phyloP scores from a whole-genome alignment of 148 eudicot genomes.

The Chenopodium album region DNA sequence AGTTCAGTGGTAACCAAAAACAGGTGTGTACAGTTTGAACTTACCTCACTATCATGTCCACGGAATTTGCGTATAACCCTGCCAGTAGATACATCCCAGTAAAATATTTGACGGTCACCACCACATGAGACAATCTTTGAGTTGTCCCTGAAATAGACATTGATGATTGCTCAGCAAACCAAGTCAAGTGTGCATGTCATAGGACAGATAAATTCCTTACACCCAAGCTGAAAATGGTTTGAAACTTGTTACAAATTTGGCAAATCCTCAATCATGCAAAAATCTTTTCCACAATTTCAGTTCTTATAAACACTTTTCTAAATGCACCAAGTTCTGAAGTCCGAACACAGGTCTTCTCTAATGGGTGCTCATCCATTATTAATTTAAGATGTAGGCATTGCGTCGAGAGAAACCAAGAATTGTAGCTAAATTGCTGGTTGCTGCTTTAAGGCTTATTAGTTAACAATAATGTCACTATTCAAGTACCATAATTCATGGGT shows the following conservation, averaged over 20 bases:
- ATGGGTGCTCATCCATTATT: not conserved
- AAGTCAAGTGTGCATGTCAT: not conserved
- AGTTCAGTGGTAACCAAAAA: not conserved
- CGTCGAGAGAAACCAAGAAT: not conserved
- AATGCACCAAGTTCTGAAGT: not conserved
- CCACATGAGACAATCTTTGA: slow-evolving; percentile 88
- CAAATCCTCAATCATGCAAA: not conserved
- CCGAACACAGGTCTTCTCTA: not conserved
- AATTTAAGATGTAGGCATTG: not conserved
- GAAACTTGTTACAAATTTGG: not conserved
- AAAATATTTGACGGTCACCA: slow-evolving; percentile 94
- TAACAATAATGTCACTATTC: not conserved
- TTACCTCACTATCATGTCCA: slow-evolving; percentile 97
- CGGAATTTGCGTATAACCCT: slow-evolving; percentile 90
- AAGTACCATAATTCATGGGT: not conserved
- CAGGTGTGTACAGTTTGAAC: slow-evolving; percentile 5
- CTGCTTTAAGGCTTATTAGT: not conserved
- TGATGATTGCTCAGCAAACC: not conserved
- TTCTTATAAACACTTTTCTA: not conserved
- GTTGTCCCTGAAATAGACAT: slow-evolving; percentile 59
- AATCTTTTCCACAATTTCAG: not conserved
- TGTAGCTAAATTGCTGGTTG: not conserved
- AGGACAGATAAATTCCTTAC: not conserved
- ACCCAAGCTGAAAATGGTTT: not conserved
- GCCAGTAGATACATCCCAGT: slow-evolving; percentile 92